These are phyloP conservation scores for Tuber borchii DNA, from an alignment of 495 filamentous ascomycete species.

Conservation along the genomic window DNA sequence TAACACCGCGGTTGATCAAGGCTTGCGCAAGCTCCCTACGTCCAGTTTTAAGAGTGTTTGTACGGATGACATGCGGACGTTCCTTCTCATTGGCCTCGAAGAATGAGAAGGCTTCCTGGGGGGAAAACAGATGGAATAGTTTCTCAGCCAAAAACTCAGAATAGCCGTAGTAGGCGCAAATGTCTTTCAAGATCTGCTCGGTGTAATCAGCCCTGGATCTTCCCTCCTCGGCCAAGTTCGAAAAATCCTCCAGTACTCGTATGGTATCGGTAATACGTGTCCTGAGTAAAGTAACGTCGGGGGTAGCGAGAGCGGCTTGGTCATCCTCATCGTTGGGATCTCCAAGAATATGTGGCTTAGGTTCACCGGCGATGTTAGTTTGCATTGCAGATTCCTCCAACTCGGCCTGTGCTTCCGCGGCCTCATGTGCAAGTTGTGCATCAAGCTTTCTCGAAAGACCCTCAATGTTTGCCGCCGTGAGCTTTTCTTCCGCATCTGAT, in stretches of 20 bases:
- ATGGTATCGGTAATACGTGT: slow-evolving; percentile 89
- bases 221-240: slow-evolving; percentile 66
- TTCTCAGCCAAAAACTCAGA: slow-evolving; percentile 77
- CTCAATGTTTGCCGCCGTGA: slow-evolving; percentile 94
- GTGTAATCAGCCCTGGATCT: slow-evolving; percentile 82
- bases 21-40: slow-evolving; percentile 86
- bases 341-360: slow-evolving; percentile 61
- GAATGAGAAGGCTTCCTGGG: slow-evolving; percentile 92
- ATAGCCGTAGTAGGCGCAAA: slow-evolving; percentile 70
- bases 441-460: slow-evolving; percentile 81
- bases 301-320: slow-evolving; percentile 53
- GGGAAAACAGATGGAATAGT: slow-evolving; percentile 81
- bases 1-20: slow-evolving; percentile 94
- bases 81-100: slow-evolving; percentile 96
- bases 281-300: slow-evolving; percentile 81
- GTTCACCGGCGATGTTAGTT: slow-evolving; percentile 85
- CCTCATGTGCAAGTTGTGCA: slow-evolving; percentile 59
- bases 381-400: slow-evolving; percentile 83
- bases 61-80: slow-evolving; percentile 78
- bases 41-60: slow-evolving; percentile 90
- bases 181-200: slow-evolving; percentile 76
- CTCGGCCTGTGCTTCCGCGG: slow-evolving; percentile 69
- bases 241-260: slow-evolving; percentile 80
- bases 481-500: slow-evolving; percentile 77
- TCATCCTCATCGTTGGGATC: slow-evolving; percentile 50